Conservation (phyloP, 2,329 filamentous ascomycete species). For the Sclerotinia subarctica region DNA sequence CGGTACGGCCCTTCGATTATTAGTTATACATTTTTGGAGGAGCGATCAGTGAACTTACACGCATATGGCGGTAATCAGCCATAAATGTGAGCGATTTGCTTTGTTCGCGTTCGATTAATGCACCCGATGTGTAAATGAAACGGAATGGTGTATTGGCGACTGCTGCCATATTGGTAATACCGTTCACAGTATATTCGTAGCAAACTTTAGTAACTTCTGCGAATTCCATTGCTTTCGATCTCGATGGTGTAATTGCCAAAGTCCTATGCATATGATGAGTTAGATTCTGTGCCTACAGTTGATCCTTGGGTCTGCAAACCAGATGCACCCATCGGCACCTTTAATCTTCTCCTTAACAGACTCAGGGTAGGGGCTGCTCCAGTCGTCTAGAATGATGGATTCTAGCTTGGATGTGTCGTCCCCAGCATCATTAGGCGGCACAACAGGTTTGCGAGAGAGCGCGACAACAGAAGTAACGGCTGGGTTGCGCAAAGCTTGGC, state of each 20-base stretch:
- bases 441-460: constrained; percentile 32
- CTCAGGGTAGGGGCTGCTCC: constrained; percentile 38
- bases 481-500: constrained; percentile 37
- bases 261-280: constrained; percentile 37
- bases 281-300: neutral
- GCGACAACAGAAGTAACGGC: constrained; percentile 37
- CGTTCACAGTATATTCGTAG: no score
- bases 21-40: neutral
- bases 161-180: no score
- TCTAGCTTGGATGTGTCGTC: constrained; percentile 35
- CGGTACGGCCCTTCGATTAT: constrained; percentile 33
- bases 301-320: constrained; percentile 31
- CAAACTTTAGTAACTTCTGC: constrained; percentile 19
- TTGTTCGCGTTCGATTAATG: constrained; percentile 44
- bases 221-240: constrained; percentile 35
- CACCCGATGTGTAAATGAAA: constrained; percentile 51
- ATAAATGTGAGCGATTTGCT: constrained; percentile 43
- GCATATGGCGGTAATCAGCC: constrained; percentile 45
- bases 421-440: constrained; percentile 11
- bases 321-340: constrained; percentile 41
- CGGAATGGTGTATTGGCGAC: constrained; percentile 41
- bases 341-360: constrained; percentile 36
- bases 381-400: constrained; percentile 35
- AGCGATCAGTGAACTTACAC: constrained; percentile 40
- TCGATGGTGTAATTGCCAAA: constrained; percentile 44